phyloP scores from a whole-genome alignment of 805 yeast species.

The Wilhelminamyces savonicus region DNA sequence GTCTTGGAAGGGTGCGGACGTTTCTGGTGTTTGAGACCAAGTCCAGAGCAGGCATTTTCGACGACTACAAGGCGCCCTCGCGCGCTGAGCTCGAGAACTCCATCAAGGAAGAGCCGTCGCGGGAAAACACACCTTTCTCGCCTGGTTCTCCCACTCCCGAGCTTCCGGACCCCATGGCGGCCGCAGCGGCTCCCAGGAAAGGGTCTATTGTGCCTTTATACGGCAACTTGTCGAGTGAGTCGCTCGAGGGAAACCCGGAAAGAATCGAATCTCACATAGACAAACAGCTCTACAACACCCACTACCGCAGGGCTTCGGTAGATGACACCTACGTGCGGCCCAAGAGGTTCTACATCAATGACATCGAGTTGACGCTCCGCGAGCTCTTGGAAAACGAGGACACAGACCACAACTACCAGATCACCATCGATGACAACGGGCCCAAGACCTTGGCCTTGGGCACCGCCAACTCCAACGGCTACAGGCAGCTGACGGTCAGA shows the following conservation, averaged over 20 bases:
- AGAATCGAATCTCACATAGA: background rate
- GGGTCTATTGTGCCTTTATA: conserved; percentile 27
- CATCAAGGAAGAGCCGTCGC: no score
- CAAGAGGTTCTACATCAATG: conserved; percentile 60
- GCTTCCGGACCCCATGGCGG: conserved; percentile 1
- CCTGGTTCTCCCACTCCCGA: conserved; percentile 1
- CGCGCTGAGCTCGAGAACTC: no score
- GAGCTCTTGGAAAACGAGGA: conserved; percentile 73
- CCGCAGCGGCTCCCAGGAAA: conserved; percentile 5
- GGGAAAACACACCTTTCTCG: no score
- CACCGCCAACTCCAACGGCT: conserved; percentile 82
- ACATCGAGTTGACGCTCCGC: conserved; percentile 66
- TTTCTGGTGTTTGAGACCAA: conserved; percentile 36
- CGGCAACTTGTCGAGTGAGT: conserved; percentile 6
- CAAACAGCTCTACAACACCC: conserved; percentile 2
- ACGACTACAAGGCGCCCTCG: background rate
- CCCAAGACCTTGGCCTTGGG: conserved; percentile 77
- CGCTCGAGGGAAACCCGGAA: background rate
- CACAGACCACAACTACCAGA: conserved; percentile 79
- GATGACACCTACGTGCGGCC: conserved; percentile 24
- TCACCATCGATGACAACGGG: conserved; percentile 79
- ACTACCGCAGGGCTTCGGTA: conserved; percentile 24
- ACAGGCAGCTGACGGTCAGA: conserved; percentile 60
- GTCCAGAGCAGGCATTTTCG: background rate
- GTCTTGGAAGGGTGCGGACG: conserved; percentile 51